Evolutionary conservation across 2,329 filamentous ascomycete genomes (phyloP).

Genomic region (Sclerotinia borealis): DNA sequence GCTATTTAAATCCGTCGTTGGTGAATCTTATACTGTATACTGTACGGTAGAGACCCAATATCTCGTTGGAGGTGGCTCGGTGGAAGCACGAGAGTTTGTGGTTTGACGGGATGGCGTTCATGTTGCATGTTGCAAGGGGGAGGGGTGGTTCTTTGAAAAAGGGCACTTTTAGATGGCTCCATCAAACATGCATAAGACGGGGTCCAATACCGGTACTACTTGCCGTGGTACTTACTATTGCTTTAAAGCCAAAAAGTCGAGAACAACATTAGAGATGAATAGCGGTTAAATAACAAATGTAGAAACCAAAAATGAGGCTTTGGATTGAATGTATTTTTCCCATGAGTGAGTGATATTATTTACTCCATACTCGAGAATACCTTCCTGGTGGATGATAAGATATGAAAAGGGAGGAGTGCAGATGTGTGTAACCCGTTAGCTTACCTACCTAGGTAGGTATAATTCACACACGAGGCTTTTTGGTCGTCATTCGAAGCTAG

Average conservation of each 20-base stretch:
- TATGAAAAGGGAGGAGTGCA: slow-evolving; percentile 4
- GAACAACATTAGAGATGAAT: background rate
- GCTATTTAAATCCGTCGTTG: background rate
- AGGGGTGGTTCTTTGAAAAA: background rate
- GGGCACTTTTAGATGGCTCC: background rate
- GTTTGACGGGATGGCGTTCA: slow-evolving; percentile 10
- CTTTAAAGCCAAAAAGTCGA: background rate
- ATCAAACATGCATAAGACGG: background rate
- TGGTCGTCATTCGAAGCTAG: slow-evolving; percentile 6
- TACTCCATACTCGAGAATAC: too few species aligned
- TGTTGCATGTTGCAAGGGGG: background rate
- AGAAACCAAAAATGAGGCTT: background rate
- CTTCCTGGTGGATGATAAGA: background rate
- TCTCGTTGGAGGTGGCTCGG: background rate
- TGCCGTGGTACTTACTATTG: too few species aligned
- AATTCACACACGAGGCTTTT: slow-evolving; percentile 8
- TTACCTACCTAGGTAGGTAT: background rate
- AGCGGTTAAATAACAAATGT: background rate
- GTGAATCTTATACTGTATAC: too few species aligned
- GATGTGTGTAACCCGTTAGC: background rate
- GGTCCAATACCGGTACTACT: too few species aligned
- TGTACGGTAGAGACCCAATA: background rate
- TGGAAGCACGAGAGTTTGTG: background rate
- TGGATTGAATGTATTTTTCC: too few species aligned
- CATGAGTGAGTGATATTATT: too few species aligned